These are phyloP conservation scores for Chenopodium berlandieri DNA, from an alignment of 148 eudicot species.

Conservation along the genomic window DNA sequence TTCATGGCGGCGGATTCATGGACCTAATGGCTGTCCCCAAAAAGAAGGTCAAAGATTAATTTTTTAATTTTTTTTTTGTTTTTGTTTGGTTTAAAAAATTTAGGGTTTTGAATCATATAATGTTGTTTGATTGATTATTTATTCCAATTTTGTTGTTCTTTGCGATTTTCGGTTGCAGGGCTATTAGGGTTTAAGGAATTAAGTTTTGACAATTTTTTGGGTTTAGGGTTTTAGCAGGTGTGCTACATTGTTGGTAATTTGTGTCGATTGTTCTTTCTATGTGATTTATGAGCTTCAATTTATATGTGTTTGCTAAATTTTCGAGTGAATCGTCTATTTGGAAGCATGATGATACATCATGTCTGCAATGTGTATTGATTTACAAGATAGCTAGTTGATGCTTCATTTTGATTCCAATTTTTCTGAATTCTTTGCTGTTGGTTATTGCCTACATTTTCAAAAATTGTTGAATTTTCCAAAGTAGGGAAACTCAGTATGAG, in stretches of 20 bases:
- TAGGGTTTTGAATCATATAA: background rate
- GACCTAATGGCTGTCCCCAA: slow-evolving; percentile 87
- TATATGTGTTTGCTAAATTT: background rate
- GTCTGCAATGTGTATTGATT: background rate
- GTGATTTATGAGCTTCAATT: background rate
- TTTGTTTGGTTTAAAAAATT: background rate
- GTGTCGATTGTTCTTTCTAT: background rate
- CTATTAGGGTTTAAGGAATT: background rate
- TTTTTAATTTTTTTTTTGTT: background rate
- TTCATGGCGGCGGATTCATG: slow-evolving; percentile 52
- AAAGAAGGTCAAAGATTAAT: slow-evolving; percentile 36
- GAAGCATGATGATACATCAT: background rate
- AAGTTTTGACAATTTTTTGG: background rate
- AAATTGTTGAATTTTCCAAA: background rate
- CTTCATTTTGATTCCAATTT: background rate
- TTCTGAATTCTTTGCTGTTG: background rate
- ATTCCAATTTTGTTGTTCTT: background rate
- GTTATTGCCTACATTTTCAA: background rate
- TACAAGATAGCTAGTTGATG: background rate
- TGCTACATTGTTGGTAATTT: slow-evolving; percentile 1
- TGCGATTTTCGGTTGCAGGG: background rate
- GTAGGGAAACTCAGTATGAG: background rate
- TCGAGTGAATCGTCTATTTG: background rate
- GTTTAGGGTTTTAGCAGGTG: background rate
- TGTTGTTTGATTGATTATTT: background rate